Conservation (phyloP, 2,329 filamentous ascomycete genomes). For the Chaetomiaceae sp. region DNA sequence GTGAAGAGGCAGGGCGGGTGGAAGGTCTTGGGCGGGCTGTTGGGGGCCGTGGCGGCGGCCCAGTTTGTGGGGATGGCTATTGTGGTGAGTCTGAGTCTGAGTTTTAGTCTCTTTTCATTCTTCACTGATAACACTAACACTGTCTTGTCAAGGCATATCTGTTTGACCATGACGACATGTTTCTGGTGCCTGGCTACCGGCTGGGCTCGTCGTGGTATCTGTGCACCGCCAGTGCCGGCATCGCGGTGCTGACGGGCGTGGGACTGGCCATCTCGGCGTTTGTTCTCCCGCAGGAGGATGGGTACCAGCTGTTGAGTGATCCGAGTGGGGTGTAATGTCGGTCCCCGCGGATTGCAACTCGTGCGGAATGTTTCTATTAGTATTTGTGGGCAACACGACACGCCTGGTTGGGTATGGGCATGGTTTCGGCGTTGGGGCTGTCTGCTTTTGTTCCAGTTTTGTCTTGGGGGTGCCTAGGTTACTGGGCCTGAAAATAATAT, state of each 20-base stretch:
- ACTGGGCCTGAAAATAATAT: no score
- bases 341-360: no score
- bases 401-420: no score
- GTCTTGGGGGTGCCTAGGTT: no score
- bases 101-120: neutral
- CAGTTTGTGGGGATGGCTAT: constrained; percentile 75
- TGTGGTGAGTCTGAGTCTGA: constrained; percentile 72
- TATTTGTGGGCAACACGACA: no score
- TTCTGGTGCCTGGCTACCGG: constrained; percentile 72
- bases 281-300: constrained; percentile 72
- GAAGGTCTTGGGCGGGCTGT: constrained; percentile 65
- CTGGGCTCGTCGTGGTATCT: constrained; percentile 77
- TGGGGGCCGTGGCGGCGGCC: constrained; percentile 60
- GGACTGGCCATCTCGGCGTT: constrained; percentile 63
- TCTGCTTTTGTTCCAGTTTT: no score
- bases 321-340: neutral
- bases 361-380: no score
- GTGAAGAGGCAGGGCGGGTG: constrained; percentile 77
- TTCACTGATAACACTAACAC: constrained; percentile 5
- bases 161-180: constrained; percentile 77
- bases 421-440: no score
- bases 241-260: constrained; percentile 49
- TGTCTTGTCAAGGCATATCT: constrained; percentile 73
- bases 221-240: constrained; percentile 50
- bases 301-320: constrained; percentile 67